phyloP scores from a whole-genome alignment of 2,329 filamentous ascomycete species.

The Didymella lethalis region DNA sequence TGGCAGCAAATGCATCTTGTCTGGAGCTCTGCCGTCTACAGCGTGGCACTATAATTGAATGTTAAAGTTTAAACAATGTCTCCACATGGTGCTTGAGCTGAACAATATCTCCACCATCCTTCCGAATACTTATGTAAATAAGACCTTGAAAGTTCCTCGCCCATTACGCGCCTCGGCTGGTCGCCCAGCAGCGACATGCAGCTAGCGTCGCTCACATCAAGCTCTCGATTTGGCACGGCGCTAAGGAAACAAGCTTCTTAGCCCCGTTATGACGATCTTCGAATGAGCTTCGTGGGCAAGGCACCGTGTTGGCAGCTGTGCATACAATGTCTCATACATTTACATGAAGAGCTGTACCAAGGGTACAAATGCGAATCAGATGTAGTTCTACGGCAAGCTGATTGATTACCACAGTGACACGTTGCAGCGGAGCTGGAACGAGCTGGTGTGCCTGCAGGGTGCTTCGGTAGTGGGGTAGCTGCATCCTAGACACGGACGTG shows the following conservation, averaged over 20 bases:
- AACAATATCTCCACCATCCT: not conserved
- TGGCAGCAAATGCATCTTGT: not conserved
- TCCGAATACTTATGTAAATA: not conserved
- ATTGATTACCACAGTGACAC: slow-evolving; percentile 7
- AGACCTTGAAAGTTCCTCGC: slow-evolving; percentile 2
- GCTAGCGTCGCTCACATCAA: slow-evolving; percentile 24
- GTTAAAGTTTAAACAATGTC: not conserved
- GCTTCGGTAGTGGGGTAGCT: slow-evolving; percentile 16
- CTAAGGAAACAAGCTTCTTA: slow-evolving; percentile 30
- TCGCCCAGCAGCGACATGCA: slow-evolving; percentile 6
- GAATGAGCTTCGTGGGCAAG: slow-evolving; percentile 17
- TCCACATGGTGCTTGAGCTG: too few relatives aligned
- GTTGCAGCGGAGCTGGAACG: slow-evolving; percentile 17
- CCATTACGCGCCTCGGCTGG: not conserved
- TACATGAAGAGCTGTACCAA: not conserved
- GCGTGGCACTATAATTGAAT: not conserved
- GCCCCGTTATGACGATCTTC: slow-evolving; percentile 24
- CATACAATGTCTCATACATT: not conserved
- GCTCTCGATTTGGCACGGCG: slow-evolving; percentile 14
- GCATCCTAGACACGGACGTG: slow-evolving; percentile 21
- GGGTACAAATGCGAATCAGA: not conserved
- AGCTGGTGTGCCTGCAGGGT: slow-evolving; percentile 10
- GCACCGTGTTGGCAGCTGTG: slow-evolving; percentile 11
- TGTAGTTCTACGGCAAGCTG: not conserved
- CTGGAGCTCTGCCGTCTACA: not conserved